A percentile compares a stretch with the other conserved stretches of the same genome.
phyloP scores from a whole-genome alignment of 768 basidiomycete species.

The Tulasnella sp. region DNA sequence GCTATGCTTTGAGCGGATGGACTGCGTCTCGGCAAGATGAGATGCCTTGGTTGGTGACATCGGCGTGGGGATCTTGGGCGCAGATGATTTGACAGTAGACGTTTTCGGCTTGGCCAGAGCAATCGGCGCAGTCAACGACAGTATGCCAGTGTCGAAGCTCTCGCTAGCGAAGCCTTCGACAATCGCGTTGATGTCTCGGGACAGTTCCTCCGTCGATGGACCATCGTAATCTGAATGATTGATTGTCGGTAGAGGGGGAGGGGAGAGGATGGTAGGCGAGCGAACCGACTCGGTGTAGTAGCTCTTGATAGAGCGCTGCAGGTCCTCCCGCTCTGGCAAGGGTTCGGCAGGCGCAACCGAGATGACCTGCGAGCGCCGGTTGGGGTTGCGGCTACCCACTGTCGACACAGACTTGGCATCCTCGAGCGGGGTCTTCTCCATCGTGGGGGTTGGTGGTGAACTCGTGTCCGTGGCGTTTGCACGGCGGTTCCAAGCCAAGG shows the following conservation, averaged over 20 bases:
- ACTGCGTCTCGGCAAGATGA: not conserved
- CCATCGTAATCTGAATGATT: constrained; percentile 13
- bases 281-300: constrained; percentile 14
- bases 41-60: not conserved
- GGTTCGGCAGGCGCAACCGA: constrained; percentile 2
- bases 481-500: constrained; percentile 3
- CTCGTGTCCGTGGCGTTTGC: constrained; percentile 8
- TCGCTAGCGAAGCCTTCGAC: constrained; percentile 7
- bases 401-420: not conserved
- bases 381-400: not conserved
- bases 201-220: not conserved
- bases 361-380: constrained; percentile 4
- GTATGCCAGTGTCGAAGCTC: constrained; percentile 1
- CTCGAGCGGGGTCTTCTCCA: not conserved
- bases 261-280: not conserved
- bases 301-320: constrained; percentile 11
- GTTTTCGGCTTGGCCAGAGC: not conserved
- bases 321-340: constrained; percentile 13
- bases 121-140: constrained; percentile 5
- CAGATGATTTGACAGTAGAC: not conserved
- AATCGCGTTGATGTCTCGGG: constrained; percentile 7
- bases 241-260: constrained; percentile 8
- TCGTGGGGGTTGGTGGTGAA: constrained; percentile 6
- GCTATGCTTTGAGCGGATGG: constrained; percentile 13
- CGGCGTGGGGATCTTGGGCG: not conserved